A percentile compares a stretch with the other conserved stretches of the same genome.
These are phyloP conservation scores for Trichoderma hamatum DNA, from an alignment of 2,329 filamentous ascomycete species.

Conservation along the genomic window DNA sequence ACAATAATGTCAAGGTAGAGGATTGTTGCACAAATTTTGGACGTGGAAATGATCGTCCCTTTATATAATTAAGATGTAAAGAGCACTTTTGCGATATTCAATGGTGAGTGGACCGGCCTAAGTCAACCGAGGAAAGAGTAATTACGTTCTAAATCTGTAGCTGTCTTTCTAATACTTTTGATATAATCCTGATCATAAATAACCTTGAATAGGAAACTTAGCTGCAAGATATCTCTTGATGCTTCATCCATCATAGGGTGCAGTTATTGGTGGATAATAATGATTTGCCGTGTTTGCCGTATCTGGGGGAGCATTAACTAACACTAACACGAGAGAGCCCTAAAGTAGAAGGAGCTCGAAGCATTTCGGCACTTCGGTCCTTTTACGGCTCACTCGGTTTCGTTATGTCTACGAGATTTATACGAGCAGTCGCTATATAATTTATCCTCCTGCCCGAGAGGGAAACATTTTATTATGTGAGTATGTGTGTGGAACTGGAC, in stretches of 20 bases:
- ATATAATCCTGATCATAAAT: not conserved
- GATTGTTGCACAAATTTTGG: too few species aligned
- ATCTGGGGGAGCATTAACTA: not conserved
- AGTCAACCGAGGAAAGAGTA: not conserved
- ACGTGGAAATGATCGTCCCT: not conserved
- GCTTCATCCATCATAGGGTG: not conserved
- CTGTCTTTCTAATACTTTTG: not conserved
- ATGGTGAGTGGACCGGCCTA: not conserved
- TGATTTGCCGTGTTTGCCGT: constrained; percentile 8
- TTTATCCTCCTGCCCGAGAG: not conserved
- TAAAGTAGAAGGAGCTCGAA: constrained; percentile 20
- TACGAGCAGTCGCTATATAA: too few species aligned
- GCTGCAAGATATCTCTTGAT: not conserved
- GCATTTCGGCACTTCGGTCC: constrained; percentile 18
- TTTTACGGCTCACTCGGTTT: not conserved
- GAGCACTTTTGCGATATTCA: not conserved
- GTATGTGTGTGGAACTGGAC: not conserved
- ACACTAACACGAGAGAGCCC: constrained; percentile 3
- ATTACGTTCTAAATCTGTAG: not conserved
- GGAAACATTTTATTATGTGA: not conserved
- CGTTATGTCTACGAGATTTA: not conserved
- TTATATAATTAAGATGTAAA: not conserved
- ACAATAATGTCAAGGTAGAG: not conserved
- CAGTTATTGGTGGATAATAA: not conserved
- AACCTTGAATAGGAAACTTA: not conserved